phyloP scores from a whole-genome alignment of 1,284 basidiomycete genomes.

The Pyrrhoderma lamaoense region DNA sequence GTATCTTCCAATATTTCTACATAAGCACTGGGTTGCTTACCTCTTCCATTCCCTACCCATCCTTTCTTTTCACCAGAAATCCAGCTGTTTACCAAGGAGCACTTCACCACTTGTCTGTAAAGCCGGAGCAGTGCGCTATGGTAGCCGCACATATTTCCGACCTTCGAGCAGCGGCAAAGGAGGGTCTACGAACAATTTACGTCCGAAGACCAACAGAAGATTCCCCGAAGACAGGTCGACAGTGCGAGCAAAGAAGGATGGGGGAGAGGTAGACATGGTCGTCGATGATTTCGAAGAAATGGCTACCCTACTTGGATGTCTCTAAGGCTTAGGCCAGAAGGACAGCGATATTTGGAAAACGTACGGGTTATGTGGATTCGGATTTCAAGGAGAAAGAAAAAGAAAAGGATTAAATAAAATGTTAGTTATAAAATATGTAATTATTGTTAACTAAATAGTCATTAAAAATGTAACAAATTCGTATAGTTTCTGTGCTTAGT shows the following conservation, averaged over 20 bases:
- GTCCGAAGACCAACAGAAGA: slow-evolving; percentile 21
- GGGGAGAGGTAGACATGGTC: slow-evolving; percentile 44
- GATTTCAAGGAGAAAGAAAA: too few relatives aligned
- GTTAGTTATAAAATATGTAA: neutral
- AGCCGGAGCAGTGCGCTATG: slow-evolving; percentile 48
- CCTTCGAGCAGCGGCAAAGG: slow-evolving; percentile 41
- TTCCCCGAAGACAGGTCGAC: slow-evolving; percentile 2
- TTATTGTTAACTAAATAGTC: neutral
- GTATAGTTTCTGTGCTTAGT: neutral
- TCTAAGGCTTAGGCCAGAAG: too few relatives aligned
- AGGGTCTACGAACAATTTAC: slow-evolving; percentile 39
- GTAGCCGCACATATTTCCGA: slow-evolving; percentile 59
- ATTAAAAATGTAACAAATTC: neutral
- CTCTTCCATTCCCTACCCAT: too few relatives aligned
- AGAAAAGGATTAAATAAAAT: neutral
- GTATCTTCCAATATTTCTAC: neutral
- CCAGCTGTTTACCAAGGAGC: slow-evolving; percentile 45
- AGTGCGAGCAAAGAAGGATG: slow-evolving; percentile 36
- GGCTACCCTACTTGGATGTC: slow-evolving; percentile 23
- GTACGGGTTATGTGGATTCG: too few relatives aligned
- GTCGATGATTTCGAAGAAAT: slow-evolving; percentile 37
- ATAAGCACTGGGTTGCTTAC: neutral
- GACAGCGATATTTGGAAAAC: too few relatives aligned
- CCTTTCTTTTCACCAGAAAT: slow-evolving; percentile 33
- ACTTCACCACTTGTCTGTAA: slow-evolving; percentile 41